Evolutionary conservation across 345 rosid genomes (phyloP), one percentile per base, ranked within the genome.

Genomic region (Hibiscus trionum): DNA sequence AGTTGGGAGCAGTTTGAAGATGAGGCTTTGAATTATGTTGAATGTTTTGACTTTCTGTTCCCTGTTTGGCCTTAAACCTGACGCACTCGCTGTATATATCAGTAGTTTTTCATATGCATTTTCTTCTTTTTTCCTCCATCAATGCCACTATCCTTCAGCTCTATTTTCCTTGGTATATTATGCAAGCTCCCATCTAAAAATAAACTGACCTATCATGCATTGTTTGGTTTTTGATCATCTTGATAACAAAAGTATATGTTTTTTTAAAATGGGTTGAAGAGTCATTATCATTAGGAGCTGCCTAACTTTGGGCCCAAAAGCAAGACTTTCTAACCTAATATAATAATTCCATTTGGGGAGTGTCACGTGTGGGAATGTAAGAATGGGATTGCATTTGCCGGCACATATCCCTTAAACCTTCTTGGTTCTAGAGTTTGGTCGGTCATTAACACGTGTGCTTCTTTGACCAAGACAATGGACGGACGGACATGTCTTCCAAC

Each of bases 1-100:
- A 84, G 90, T 82, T 76, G 87, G 87, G 68, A 78, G 79, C 76
- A 70, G 71, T 31, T 74, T 80, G 77, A 74, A 62, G 76, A 68
- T 67, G 70, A 66, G 46, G 61, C 39, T 29, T 69, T 71, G 62
- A 57, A 64, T 60, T 70, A 61, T 76, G 75, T 17, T 31, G 62
- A 52, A 55, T 33, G 21, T 76, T 78, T 82, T 57, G 66, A 64
- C 75, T 74, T 68, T 70, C 77, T 73, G 65, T 58, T 49, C 3
- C 29, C 68, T 17, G 37, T 65, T 73, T 72, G 77, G 80, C 50
- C 60, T 73, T 56, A 71, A 74, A 71, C 70, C 63, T 70, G 65
- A 50, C 73, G 80, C 73, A 57, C 29, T 33, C 61, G 24, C 24
- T 12, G 77, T 77, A 70, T 73, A 78, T 63, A 77, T 49, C 4